phyloP scores from a whole-genome alignment of 805 yeast genomes.

The Pichia deserticola region DNA sequence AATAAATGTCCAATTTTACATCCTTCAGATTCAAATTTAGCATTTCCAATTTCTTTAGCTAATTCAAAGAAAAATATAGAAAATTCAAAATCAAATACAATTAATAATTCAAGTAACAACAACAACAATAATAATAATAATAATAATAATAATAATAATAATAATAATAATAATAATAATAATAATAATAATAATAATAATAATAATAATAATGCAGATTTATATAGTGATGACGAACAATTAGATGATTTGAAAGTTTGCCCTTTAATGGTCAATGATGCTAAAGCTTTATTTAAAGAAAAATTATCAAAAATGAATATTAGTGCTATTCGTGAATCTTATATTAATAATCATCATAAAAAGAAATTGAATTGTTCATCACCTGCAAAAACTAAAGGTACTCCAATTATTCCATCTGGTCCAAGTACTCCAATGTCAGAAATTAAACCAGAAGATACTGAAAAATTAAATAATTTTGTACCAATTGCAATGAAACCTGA shows the following conservation, averaged over 20 bases:
- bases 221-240: slow-evolving; percentile 12
- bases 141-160: no score
- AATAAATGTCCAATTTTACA: slow-evolving; percentile 26
- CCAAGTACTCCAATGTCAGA: slow-evolving; percentile 16
- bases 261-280: slow-evolving; percentile 41
- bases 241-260: slow-evolving; percentile 32
- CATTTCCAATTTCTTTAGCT: not conserved
- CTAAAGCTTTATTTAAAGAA: slow-evolving; percentile 31
- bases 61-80: not conserved
- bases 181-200: not conserved
- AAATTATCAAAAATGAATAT: slow-evolving; percentile 26
- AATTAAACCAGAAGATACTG: slow-evolving; percentile 13
- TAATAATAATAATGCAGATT: not conserved
- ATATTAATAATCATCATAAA: slow-evolving; percentile 5
- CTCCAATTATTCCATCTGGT: slow-evolving; percentile 6
- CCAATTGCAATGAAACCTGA: slow-evolving; percentile 16
- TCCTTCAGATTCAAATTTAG: slow-evolving; percentile 14
- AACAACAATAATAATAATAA: no score
- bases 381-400: slow-evolving; percentile 5
- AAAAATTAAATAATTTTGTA: slow-evolving; percentile 11
- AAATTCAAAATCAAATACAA: not conserved
- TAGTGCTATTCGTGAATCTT: slow-evolving; percentile 23
- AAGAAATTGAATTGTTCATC: slow-evolving; percentile 6
- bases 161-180: not conserved
- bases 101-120: no score